A percentile compares a stretch with the other conserved stretches of the same genome.
These are phyloP conservation scores for Ascomycota sp. DNA, from an alignment of 2,329 filamentous ascomycete species.

Conservation along the genomic window DNA sequence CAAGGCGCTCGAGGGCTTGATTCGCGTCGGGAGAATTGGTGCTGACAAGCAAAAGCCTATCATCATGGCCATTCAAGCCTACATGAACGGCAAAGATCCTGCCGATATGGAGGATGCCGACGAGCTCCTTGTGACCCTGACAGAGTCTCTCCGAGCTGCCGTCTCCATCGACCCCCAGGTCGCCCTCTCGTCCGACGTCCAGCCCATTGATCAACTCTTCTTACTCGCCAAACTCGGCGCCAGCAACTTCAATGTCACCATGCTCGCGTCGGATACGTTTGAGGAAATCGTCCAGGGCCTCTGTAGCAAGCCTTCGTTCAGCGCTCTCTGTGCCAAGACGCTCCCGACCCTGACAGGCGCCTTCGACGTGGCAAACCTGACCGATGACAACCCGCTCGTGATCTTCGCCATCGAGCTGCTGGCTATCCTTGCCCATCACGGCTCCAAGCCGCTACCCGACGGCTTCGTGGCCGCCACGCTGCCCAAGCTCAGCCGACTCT, in stretches of 20 bases:
- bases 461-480: conserved; percentile 73
- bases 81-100: conserved; percentile 61
- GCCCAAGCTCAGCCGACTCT: conserved; percentile 65
- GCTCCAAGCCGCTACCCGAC: conserved; percentile 63
- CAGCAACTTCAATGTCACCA: conserved; percentile 74
- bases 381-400: conserved; percentile 64
- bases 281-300: conserved; percentile 64
- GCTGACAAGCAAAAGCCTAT: conserved; percentile 38
- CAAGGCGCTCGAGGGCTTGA: conserved; percentile 56
- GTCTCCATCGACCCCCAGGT: conserved; percentile 63
- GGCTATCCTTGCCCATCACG: conserved; percentile 61
- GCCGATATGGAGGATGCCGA: conserved; percentile 73
- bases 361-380: conserved; percentile 73
- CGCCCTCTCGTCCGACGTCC: conserved; percentile 48
- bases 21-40: conserved; percentile 29
- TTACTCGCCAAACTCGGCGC: conserved; percentile 74
- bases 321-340: conserved; percentile 64
- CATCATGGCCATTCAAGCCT: conserved; percentile 45
- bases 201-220: conserved; percentile 70
- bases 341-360: conserved; percentile 73
- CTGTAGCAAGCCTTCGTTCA: conserved; percentile 47
- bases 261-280: conserved; percentile 76
- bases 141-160: conserved; percentile 66
- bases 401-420: conserved; percentile 78
- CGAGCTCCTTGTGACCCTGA: conserved; percentile 75